These are phyloP conservation scores for Singerocomus inundabilis DNA, from an alignment of 1,284 basidiomycete species.

Conservation along the genomic window DNA sequence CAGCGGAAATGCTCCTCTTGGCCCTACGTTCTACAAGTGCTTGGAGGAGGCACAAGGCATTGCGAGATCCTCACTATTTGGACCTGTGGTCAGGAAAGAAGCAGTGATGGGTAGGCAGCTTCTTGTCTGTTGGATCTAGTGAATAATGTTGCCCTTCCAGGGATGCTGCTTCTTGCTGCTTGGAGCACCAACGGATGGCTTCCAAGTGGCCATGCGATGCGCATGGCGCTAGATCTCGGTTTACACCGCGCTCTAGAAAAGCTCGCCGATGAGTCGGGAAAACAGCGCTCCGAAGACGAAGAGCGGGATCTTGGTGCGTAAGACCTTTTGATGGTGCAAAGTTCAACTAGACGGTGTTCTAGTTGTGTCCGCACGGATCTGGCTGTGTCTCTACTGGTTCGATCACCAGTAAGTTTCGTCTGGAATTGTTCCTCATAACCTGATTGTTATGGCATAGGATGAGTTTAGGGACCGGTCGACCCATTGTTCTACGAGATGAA, in stretches of 20 bases:
- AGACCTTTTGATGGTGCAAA: background rate
- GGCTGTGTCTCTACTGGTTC: conserved; percentile 93
- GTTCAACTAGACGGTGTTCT: conserved; percentile 16
- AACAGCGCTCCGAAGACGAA: conserved; percentile 74
- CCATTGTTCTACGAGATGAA: conserved; percentile 86
- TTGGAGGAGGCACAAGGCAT: conserved; percentile 94
- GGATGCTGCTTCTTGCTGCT: conserved; percentile 87
- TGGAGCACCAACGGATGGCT: conserved; percentile 96
- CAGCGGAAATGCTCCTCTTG: conserved; percentile 82
- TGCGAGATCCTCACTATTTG: conserved; percentile 88
- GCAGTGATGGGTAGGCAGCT: conserved; percentile 75
- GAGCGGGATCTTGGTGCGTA: conserved; percentile 78
- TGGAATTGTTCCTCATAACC: conserved; percentile 10
- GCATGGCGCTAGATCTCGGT: conserved; percentile 92
- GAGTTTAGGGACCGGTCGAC: conserved; percentile 87
- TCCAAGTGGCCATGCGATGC: conserved; percentile 88
- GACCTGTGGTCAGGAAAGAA: conserved; percentile 89
- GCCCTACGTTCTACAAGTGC: conserved; percentile 84
- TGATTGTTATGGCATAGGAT: conserved; percentile 52
- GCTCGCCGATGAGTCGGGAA: conserved; percentile 71
- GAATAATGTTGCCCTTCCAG: conserved; percentile 36
- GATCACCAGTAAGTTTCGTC: conserved; percentile 73
- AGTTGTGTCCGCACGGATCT: conserved; percentile 91
- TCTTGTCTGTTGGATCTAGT: conserved; percentile 2
- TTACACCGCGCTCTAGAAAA: conserved; percentile 89